Conservation (phyloP, 202 grass and related monocot species). For the Carex arenaria region DNA sequence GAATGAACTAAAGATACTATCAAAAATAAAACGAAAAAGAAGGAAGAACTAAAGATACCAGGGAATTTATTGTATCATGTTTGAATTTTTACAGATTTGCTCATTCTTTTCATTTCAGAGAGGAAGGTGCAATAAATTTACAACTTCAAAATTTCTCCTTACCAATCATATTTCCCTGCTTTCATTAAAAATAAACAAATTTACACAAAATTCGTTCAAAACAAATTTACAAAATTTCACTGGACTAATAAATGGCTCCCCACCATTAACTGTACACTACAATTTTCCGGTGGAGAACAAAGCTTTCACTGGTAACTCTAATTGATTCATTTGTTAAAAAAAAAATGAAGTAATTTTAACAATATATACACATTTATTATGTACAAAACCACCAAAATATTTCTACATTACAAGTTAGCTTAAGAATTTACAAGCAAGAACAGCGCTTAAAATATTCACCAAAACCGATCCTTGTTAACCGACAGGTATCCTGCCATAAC, state of each 20-base stretch:
- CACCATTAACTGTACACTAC: not conserved
- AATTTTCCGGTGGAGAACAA: not conserved
- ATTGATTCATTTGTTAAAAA: not conserved
- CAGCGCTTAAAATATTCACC: slow-evolving; percentile 29
- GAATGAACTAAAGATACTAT: not conserved
- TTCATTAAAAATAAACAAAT: not conserved
- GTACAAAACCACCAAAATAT: not conserved
- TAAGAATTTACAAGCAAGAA: not conserved
- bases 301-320: not conserved
- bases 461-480: slow-evolving; percentile 69
- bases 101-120: not conserved
- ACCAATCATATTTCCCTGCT: not conserved
- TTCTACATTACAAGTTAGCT: not conserved
- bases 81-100: not conserved
- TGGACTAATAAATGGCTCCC: too few species aligned
- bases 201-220: not conserved
- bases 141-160: not conserved
- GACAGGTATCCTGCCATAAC: slow-evolving; percentile 59
- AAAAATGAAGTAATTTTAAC: not conserved
- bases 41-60: not conserved
- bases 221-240: not conserved
- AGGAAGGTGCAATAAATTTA: not conserved
- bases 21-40: not conserved
- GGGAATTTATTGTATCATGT: not conserved
- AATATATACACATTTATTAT: not conserved